These are phyloP conservation scores for Penicillium diatomitis DNA, from an alignment of 495 filamentous ascomycete genomes.

Conservation along the genomic window DNA sequence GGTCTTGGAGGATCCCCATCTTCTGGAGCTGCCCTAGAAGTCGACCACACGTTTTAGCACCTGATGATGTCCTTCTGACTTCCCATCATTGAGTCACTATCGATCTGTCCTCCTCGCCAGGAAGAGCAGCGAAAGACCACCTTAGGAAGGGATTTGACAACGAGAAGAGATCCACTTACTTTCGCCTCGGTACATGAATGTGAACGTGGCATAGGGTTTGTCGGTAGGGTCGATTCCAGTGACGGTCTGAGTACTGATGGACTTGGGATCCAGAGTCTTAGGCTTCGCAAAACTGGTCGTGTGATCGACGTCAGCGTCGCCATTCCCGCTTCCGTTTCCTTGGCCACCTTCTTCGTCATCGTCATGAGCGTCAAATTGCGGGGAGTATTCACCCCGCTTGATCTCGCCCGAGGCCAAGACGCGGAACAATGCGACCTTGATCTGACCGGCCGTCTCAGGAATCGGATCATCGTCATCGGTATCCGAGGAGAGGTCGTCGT, in stretches of 20 bases:
- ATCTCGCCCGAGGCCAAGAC: conserved; percentile 95
- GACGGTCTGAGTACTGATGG: conserved; percentile 95
- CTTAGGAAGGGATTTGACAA: too few relatives aligned
- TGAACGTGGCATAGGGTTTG: conserved; percentile 92
- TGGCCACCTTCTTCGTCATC: conserved; percentile 65
- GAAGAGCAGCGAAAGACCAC: too few relatives aligned
- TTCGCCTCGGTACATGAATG: conserved; percentile 95
- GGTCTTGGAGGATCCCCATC: conserved; percentile 70
- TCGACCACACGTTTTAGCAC: conserved; percentile 11
- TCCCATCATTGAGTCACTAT: too few relatives aligned
- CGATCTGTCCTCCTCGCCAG: too few relatives aligned
- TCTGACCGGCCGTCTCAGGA: conserved; percentile 92
- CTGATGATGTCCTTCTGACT: too few relatives aligned
- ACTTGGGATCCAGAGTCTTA: conserved; percentile 92
- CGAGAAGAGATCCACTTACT: conserved; percentile 47
- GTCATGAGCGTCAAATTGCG: conserved; percentile 94
- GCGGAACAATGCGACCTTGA: conserved; percentile 94
- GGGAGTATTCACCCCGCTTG: conserved; percentile 93
- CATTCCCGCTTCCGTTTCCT: conserved; percentile 30
- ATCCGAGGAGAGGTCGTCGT: conserved; percentile 61
- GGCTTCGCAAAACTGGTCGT: conserved; percentile 98
- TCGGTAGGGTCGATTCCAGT: conserved; percentile 96
- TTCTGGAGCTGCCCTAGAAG: conserved; percentile 76
- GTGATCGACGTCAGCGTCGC: conserved; percentile 75
- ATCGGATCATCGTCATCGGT: conserved; percentile 76